These are phyloP conservation scores for Lyophyllum semitale DNA, from an alignment of 768 basidiomycete genomes.

Conservation along the genomic window DNA sequence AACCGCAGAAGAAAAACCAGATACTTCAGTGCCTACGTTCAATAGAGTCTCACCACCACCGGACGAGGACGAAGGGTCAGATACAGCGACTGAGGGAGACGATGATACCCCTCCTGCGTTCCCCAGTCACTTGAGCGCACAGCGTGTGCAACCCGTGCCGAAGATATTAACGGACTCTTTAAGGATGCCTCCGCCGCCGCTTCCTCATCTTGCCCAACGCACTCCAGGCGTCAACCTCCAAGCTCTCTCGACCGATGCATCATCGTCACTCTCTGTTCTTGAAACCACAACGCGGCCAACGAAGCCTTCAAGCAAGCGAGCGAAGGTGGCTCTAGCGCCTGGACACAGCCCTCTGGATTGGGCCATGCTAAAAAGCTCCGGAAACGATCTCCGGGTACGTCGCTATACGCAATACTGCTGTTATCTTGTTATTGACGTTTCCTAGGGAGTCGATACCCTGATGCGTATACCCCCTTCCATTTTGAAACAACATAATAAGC, in stretches of 20 bases:
- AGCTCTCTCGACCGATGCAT: slow-evolving; percentile 21
- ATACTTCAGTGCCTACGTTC: slow-evolving; percentile 32
- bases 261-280: slow-evolving; percentile 56
- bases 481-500: slow-evolving; percentile 78
- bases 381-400: slow-evolving; percentile 73
- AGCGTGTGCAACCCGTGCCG: slow-evolving; percentile 48
- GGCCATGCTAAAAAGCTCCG: slow-evolving; percentile 85
- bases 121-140: slow-evolving; percentile 71
- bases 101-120: slow-evolving; percentile 74
- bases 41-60: slow-evolving; percentile 41
- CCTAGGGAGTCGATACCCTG: slow-evolving; percentile 69
- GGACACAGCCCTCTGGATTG: slow-evolving; percentile 94
- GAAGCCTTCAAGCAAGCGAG: slow-evolving; percentile 57
- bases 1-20: slow-evolving; percentile 18
- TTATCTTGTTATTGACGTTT: slow-evolving; percentile 7
- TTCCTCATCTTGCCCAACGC: slow-evolving; percentile 43
- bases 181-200: slow-evolving; percentile 58
- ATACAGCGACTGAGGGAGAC: slow-evolving; percentile 33
- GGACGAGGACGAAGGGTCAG: slow-evolving; percentile 41
- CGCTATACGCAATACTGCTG: neutral
- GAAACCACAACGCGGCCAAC: slow-evolving; percentile 61
- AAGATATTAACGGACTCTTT: slow-evolving; percentile 45
- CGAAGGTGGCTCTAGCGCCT: slow-evolving; percentile 87
- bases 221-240: slow-evolving; percentile 34
- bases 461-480: slow-evolving; percentile 75